These are phyloP conservation scores for Crithidia mellificae DNA, from an alignment of 208 protist genomes.

Conservation along the genomic window DNA sequence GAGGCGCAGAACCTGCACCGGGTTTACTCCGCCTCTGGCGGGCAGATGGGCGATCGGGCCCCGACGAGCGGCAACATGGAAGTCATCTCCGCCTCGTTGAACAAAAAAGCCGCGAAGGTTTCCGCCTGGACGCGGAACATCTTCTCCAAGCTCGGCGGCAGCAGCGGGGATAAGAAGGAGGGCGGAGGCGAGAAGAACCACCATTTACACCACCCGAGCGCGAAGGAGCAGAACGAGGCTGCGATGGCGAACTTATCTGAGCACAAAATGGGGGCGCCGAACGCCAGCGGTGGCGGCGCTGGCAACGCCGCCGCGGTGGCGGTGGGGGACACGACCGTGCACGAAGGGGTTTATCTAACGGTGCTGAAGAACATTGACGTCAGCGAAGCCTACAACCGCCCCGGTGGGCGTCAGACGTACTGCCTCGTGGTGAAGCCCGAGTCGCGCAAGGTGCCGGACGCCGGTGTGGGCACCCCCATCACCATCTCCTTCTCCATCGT, in stretches of 20 bases:
- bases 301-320: too few relatives aligned
- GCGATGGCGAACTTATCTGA: not conserved
- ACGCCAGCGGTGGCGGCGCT: too few relatives aligned
- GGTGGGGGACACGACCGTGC: slow-evolving; percentile 5
- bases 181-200: slow-evolving; percentile 13
- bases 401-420: slow-evolving; percentile 46
- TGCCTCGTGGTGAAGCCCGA: slow-evolving; percentile 47
- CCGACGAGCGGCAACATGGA: slow-evolving; percentile 65
- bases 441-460: slow-evolving; percentile 23
- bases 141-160: slow-evolving; percentile 30
- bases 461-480: slow-evolving; percentile 43
- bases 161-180: slow-evolving; percentile 14
- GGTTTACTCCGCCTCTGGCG: slow-evolving; percentile 37
- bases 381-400: slow-evolving; percentile 65
- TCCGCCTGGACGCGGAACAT: slow-evolving; percentile 48
- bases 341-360: slow-evolving; percentile 36
- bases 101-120: slow-evolving; percentile 48
- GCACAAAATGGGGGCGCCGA: not conserved
- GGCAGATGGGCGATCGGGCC: slow-evolving; percentile 31
- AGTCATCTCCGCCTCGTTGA: slow-evolving; percentile 44
- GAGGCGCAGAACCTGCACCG: slow-evolving; percentile 56
- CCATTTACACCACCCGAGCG: not conserved
- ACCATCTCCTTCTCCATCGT: slow-evolving; percentile 52
- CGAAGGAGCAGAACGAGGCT: slow-evolving; percentile 21
- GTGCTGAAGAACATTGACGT: slow-evolving; percentile 46